phyloP scores from a whole-genome alignment of 306 rosid species.

The Cyclanthera cordifolia region DNA sequence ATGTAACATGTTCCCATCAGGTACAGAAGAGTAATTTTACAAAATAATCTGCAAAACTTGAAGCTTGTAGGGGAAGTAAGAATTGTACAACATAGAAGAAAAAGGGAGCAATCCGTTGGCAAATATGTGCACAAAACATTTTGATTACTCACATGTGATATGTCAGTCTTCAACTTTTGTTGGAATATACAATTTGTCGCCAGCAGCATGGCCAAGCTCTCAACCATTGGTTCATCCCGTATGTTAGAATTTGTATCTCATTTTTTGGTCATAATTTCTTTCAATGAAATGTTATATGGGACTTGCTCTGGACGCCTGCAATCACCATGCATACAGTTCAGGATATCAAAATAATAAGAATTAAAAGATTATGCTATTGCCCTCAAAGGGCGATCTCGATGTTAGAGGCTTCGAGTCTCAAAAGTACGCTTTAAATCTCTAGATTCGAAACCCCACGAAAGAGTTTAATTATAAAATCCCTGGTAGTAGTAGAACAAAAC shows the following conservation, averaged over 20 bases:
- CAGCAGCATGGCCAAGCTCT: neutral
- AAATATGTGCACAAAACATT: neutral
- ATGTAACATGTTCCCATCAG: too few relatives aligned
- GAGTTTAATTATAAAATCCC: too few relatives aligned
- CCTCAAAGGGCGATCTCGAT: too few relatives aligned
- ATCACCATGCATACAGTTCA: too few relatives aligned
- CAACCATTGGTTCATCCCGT: neutral
- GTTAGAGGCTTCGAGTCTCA: too few relatives aligned
- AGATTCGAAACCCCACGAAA: too few relatives aligned
- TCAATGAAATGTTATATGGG: slow-evolving; percentile 25
- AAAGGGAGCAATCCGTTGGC: neutral
- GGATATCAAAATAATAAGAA: neutral
- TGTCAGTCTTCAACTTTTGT: slow-evolving; percentile 2
- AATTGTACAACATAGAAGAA: slow-evolving; percentile 8
- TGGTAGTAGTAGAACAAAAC: too few relatives aligned
- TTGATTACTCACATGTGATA: slow-evolving; percentile 6
- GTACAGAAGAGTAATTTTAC: slow-evolving; percentile 5
- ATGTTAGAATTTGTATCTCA: slow-evolving; percentile 9
- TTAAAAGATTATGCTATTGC: neutral
- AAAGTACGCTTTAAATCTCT: too few relatives aligned
- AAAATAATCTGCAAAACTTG: slow-evolving; percentile 13
- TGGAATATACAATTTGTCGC: neutral
- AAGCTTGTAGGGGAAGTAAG: slow-evolving; percentile 9
- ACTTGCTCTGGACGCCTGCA: slow-evolving; percentile 42
- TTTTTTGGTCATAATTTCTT: neutral